Base-by-base conservation (phyloP, 345 rosid genomes). In the Salix exigua region DNA sequence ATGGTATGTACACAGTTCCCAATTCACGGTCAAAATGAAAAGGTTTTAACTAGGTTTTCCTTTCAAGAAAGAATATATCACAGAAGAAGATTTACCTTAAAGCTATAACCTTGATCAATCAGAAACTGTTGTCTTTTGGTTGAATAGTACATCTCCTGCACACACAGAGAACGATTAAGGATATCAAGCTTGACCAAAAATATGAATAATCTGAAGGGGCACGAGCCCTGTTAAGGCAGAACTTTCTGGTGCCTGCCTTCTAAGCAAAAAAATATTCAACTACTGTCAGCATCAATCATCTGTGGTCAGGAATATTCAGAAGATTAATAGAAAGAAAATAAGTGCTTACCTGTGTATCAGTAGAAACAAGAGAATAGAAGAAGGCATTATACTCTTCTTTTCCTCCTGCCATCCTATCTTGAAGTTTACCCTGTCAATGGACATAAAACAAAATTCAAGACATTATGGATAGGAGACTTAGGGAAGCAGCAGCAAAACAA, bases 331-430 rank as follows among this genome's bases (percentile, higher is more conserved):
- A 42, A 68, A 28, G 12, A 66, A 35, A 70, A 67, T 37, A 21
- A 55, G 42, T 42, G 30, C 68, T 28, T 74, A 91, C 99, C 90
- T 96, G 99, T 74, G 99, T 93, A 81, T 93, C 97, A 26, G 95
- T 96, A 37, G 98, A 96, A 65, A 93, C 99, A 77, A 93, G 94
- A 13, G 99, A 96, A 82, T 96, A 96, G 83, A 93, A 96, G 82
- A 93, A 96, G 23, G 99, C 97, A 78, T 93, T 93, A 85, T 93
- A 96, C 79, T 96, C 98, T 87, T 93, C 99, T 88, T 91, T 93
- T 51, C 99, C 98, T 77, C 99, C 98, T 16, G 98, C 97, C 95
- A 91, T 87, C 85, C 99, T 90, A 86, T 96, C 99, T 89, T 96
- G 92, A 44, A 83, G 87, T 80, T 90, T 96, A 80, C 99, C 99